A percentile compares a stretch with the other conserved stretches of the same genome.
Conservation (phyloP, 352 stramenopile species). For the Pythium scleroteichum region DNA sequence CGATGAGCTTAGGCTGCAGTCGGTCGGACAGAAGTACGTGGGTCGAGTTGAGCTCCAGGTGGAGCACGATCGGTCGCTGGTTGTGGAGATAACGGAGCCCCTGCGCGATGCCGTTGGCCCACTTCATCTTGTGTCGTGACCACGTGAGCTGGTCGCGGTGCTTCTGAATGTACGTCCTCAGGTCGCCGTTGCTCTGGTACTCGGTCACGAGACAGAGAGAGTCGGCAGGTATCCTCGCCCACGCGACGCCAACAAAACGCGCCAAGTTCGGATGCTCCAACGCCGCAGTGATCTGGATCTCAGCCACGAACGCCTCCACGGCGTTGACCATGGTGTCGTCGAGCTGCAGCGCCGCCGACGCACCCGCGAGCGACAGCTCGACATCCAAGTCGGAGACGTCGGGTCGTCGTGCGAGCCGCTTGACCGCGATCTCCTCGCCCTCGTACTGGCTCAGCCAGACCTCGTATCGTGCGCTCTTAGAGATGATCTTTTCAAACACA, state of each 20-base stretch:
- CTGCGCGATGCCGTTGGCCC: conserved; percentile 23
- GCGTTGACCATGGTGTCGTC: conserved; percentile 17
- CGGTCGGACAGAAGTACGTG: conserved; percentile 31
- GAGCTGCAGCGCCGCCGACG: conserved; percentile 11
- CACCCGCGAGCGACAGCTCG: conserved; percentile 15
- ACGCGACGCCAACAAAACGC: conserved; percentile 56
- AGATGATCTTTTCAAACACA: conserved; percentile 30
- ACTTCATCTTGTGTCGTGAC: conserved; percentile 27
- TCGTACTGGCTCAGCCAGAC: conserved; percentile 54
- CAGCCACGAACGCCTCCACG: conserved; percentile 36
- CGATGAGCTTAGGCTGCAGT: conserved; percentile 31
- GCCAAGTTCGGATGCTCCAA: conserved; percentile 55
- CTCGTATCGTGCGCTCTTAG: conserved; percentile 32
- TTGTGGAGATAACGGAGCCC: conserved; percentile 26
- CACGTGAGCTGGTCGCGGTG: conserved; percentile 22
- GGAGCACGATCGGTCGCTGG: conserved; percentile 25
- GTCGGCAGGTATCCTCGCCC: conserved; percentile 27
- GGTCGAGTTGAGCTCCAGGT: conserved; percentile 30
- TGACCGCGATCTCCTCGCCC: conserved; percentile 39
- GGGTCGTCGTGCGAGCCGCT: conserved; percentile 36
- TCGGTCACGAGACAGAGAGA: conserved; percentile 36
- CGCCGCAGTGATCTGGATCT: conserved; percentile 39
- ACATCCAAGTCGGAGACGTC: conserved; percentile 30
- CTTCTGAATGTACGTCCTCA: conserved; percentile 23
- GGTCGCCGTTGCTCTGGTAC: conserved; percentile 28